These are phyloP conservation scores for Chytriomyces hyalinus DNA, from an alignment of 192 early-diverging fungal genomes.

Conservation along the genomic window DNA sequence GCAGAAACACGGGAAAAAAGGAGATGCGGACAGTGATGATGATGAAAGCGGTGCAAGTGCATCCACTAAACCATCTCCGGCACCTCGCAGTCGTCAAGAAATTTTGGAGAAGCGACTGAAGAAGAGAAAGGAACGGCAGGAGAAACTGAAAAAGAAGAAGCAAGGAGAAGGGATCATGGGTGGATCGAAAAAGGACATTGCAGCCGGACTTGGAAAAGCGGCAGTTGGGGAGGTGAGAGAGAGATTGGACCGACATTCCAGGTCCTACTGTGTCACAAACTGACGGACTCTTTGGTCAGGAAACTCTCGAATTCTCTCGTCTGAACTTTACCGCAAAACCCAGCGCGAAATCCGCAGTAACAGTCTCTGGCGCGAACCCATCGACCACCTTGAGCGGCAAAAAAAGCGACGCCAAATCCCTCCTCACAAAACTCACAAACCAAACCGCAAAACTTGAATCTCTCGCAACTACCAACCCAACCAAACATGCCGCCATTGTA, in stretches of 20 bases:
- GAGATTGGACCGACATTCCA: background rate
- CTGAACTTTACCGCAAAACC: conserved; percentile 40
- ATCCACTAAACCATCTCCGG: conserved; percentile 13
- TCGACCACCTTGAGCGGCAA: background rate
- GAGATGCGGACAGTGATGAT: background rate
- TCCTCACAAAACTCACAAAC: conserved; percentile 57
- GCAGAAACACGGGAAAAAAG: conserved; percentile 15
- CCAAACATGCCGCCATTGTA: conserved; percentile 65
- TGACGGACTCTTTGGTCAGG: background rate
- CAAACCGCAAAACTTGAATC: conserved; percentile 79
- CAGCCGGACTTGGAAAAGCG: conserved; percentile 17
- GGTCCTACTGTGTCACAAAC: too few relatives aligned
- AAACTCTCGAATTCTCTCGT: conserved; percentile 26
- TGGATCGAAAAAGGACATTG: conserved; percentile 55
- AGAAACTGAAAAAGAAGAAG: conserved; percentile 63
- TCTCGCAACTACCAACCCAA: conserved; percentile 66
- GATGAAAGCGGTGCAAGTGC: background rate
- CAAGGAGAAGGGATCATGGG: conserved; percentile 55
- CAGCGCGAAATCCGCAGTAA: background rate
- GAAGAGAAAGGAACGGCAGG: conserved; percentile 61
- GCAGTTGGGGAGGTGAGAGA: conserved; percentile 22
- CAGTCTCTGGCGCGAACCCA: conserved; percentile 17
- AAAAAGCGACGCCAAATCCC: conserved; percentile 39
- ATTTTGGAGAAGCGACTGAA: conserved; percentile 76
- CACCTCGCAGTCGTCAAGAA: conserved; percentile 67